phyloP scores from a whole-genome alignment of 1,284 basidiomycete genomes.

The Moniliella sp. region DNA sequence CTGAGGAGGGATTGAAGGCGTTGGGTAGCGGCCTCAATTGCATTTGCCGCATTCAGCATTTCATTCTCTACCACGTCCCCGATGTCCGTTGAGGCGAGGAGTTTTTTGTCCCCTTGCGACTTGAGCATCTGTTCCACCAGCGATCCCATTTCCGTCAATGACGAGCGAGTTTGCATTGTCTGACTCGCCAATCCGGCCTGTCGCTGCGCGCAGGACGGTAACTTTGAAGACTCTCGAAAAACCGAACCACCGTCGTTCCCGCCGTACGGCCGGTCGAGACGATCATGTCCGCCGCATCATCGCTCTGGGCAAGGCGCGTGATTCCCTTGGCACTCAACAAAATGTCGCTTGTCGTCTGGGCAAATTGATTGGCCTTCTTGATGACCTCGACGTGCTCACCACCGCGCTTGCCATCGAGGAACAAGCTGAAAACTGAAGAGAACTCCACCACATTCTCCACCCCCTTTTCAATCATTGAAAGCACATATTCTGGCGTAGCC shows the following conservation, averaged over 20 bases:
- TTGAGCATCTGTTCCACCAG: conserved; percentile 66
- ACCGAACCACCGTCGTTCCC: conserved; percentile 66
- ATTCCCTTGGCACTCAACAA: conserved; percentile 82
- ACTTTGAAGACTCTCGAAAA: conserved; percentile 86
- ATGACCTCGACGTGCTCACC: conserved; percentile 94
- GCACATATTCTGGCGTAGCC: conserved; percentile 86
- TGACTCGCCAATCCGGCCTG: conserved; percentile 73
- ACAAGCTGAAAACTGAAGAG: conserved; percentile 75
- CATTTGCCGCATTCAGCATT: conserved; percentile 75
- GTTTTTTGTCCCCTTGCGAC: conserved; percentile 54
- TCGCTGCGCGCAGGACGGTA: conserved; percentile 64
- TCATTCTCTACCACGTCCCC: conserved; percentile 90
- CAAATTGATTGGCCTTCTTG: conserved; percentile 85
- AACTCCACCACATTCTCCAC: conserved; percentile 83
- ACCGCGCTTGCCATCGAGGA: conserved; percentile 66
- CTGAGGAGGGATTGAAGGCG: conserved; percentile 72
- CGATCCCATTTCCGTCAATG: conserved; percentile 65
- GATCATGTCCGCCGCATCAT: conserved; percentile 76
- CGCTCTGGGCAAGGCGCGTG: conserved; percentile 68
- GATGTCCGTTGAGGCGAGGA: conserved; percentile 65
- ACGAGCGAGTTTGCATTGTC: conserved; percentile 59
- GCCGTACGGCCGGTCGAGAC: conserved; percentile 60
- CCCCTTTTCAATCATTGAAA: conserved; percentile 95
- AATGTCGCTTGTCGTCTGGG: conserved; percentile 78
- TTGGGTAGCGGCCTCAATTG: conserved; percentile 77